Evolutionary conservation across 1,284 basidiomycete genomes (phyloP), one percentile per base, ranked within the genome.

Genomic region (Blastosporella zonata): DNA sequence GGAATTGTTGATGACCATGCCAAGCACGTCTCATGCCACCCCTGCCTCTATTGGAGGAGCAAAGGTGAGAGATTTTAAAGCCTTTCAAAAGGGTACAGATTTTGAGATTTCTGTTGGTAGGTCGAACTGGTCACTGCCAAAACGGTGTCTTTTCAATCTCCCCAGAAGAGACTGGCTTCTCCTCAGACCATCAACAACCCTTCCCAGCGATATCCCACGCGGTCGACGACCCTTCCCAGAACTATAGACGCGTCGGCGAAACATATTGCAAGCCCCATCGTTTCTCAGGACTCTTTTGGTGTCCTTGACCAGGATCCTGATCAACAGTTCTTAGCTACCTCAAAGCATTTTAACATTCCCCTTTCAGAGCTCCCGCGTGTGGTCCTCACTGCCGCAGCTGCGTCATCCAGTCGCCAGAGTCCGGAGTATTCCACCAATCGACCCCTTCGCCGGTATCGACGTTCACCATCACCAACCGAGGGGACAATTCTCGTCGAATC

Each of bases 281-380:
- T 33, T 28, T 67, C 81, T 2, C 73, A 78, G 59, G 84, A 85
- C 59, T 87, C 84, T 1, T 85, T 87, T 53, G 81, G 72, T 23
- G 69, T 71, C 27, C 42, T 57, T n/a, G 69, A 74, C 3, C 68
- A 73, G 39, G 75, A 82, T 49, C 73, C 71, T 7, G 71, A 70
- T 28, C 68, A 72, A 47, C 63, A 62, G 18, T 77, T 72, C 59
- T 57, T 83, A 7, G 70, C 76, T 6, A 67, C 67, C n/a, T 66
- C 75, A 20, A 75, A 70, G 54, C 70, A 75, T 43, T 84, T 87
- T 48, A 62, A 75, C 31, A 63, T 79, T 20, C 82, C 83, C 46
- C 62, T 85, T 41, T 77, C 77, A n/a, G 73, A 82, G 50, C 66
- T 85, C 5, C 74, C 70, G 42, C 69, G 64, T 46, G 59, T 64